phyloP scores from a whole-genome alignment of 139 green algal species.

The Chlamydomonas asymmetrica region DNA sequence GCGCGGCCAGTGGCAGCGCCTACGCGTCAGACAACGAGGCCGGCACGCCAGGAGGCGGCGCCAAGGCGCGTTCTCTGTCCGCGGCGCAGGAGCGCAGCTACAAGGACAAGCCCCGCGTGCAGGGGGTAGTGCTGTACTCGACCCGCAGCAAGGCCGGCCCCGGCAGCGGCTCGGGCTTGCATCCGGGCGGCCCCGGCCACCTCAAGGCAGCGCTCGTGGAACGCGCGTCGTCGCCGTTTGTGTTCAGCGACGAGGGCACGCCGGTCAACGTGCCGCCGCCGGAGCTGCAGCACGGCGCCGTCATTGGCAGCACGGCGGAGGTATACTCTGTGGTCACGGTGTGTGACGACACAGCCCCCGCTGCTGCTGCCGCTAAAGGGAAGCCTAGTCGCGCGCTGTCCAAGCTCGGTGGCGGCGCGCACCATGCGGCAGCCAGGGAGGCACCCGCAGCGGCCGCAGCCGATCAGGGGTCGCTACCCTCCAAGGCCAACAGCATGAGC shows the following conservation, averaged over 20 bases:
- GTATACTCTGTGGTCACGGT: too few species aligned
- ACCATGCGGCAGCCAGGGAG: background rate
- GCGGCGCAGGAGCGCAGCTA: too few species aligned
- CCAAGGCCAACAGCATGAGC: too few species aligned
- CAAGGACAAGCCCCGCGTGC: too few species aligned
- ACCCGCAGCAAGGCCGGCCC: background rate
- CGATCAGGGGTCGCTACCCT: background rate
- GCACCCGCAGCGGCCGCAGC: too few species aligned
- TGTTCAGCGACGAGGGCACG: conserved; percentile 7
- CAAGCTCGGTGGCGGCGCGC: background rate
- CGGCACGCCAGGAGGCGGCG: too few species aligned
- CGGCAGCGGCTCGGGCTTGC: background rate
- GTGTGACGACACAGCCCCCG: background rate
- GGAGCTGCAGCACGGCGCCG: background rate
- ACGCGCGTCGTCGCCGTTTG: conserved; percentile 15
- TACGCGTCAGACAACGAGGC: too few species aligned
- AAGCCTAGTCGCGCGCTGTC: background rate
- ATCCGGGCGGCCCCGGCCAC: background rate
- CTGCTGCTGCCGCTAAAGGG: background rate
- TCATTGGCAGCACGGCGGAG: too few species aligned
- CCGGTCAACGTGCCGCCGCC: background rate
- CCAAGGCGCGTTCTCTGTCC: too few species aligned
- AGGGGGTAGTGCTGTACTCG: too few species aligned
- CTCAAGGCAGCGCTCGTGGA: conserved; percentile 6
- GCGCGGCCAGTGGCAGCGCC: too few species aligned